Base-by-base conservation (phyloP, 176 grass and related monocot genomes). In the Cymbopogon citratus region DNA sequence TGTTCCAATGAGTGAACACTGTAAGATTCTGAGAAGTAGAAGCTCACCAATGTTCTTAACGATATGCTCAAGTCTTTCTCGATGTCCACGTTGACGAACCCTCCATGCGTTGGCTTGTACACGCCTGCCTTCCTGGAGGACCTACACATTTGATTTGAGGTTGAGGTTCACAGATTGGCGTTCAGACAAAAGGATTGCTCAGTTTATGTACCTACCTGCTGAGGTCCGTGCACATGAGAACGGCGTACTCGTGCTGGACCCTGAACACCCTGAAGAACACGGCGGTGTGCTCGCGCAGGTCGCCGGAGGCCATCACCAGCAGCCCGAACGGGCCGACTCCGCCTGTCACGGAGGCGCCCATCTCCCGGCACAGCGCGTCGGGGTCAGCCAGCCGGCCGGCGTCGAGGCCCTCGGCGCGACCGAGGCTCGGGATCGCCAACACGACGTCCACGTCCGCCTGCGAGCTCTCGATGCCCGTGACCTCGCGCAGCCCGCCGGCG, bases 171-270 rank as follows among this genome's bases (percentile, higher is more conserved):
- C 6, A 34, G 38, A 19, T 14, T 29, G 49, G 7, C 66, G 5
- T 34, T 9, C 65, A 0, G 18, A n/a, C 49, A 54, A 54, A 52
- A 56, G 1, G 21, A 57, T 23, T 3, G 52, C 52, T 56, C 52
- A n/a, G 18, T 66, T 26, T n/a, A 61, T 57, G 25, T 71, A 89
- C 94, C 77, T 71, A 89, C 94, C 77, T 90, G 28, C 66, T 81
- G 11, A 89, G 80, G 44, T 98, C 88, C 11, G 90, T 91, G 80
- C 86, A 91, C 92, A 94, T 90, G 38, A 98, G 75, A 11, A 91
- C 79, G 41, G 48, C 80, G 84, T 84, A 89, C 25, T 44, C 45
- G 64, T 31, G 63, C 3, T 31, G 16, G 78, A 74, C 3, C 56
- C 69, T 87, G 49, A 89, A 91, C 18, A 91, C 80, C 69, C 71